Evolutionary conservation across 441 rosid species (phyloP).

Genomic region (Francoa sonchifolia): DNA sequence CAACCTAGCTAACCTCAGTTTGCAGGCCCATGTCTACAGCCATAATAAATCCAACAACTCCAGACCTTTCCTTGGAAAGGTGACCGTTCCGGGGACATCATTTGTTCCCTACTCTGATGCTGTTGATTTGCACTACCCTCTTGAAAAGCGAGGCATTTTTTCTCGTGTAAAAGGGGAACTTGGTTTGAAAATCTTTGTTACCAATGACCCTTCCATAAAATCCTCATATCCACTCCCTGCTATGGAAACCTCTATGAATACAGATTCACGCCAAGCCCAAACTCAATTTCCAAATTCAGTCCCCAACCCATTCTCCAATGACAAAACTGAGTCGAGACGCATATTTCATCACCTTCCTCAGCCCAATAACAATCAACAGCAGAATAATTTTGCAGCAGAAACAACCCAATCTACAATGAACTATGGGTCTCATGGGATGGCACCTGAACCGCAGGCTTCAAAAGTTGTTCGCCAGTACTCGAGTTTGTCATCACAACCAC

Average conservation of each 20-base stretch:
- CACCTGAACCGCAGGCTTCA: slow-evolving; percentile 37
- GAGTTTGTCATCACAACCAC: slow-evolving; percentile 37
- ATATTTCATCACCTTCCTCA: slow-evolving; percentile 47
- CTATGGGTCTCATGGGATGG: slow-evolving; percentile 38
- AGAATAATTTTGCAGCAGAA: slow-evolving; percentile 16
- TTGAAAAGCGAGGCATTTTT: slow-evolving; percentile 49
- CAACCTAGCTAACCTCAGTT: slow-evolving; percentile 36
- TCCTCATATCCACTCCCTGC: slow-evolving; percentile 40
- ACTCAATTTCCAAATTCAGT: slow-evolving; percentile 9
- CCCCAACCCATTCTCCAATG: slow-evolving; percentile 14
- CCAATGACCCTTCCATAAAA: slow-evolving; percentile 47
- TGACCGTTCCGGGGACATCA: slow-evolving; percentile 62
- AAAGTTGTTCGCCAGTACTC: slow-evolving; percentile 26
- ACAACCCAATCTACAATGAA: slow-evolving; percentile 20
- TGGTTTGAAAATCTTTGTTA: slow-evolving; percentile 59
- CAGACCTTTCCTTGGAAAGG: slow-evolving; percentile 56
- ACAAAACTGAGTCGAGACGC: slow-evolving; percentile 30
- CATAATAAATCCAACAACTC: slow-evolving; percentile 28
- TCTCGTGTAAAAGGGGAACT: slow-evolving; percentile 72
- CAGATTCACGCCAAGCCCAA: slow-evolving; percentile 16
- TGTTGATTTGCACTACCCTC: slow-evolving; percentile 61
- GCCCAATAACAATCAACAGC: slow-evolving; percentile 15
- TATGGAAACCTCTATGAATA: slow-evolving; percentile 29
- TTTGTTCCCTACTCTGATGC: slow-evolving; percentile 72
- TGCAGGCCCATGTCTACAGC: slow-evolving; percentile 53